Base-by-base conservation (phyloP, 306 rosid species). In the Quercus bicolor region DNA sequence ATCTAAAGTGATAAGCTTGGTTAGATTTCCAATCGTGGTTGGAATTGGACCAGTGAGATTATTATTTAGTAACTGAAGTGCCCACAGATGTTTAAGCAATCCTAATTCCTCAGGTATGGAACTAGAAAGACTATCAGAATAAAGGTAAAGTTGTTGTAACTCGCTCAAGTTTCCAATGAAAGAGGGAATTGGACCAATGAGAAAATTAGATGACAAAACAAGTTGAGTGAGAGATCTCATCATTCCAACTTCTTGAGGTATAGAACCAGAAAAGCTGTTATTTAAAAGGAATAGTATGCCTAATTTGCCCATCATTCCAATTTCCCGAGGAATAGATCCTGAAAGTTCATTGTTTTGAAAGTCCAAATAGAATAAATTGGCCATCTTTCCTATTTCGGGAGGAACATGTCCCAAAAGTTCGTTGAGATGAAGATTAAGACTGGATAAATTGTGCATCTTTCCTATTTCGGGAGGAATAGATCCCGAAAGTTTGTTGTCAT, bases 201-300 rank as follows among this genome's bases (percentile, higher is more conserved):
- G 24, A 0, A 2, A 24, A 72, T 79, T 79, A 13, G 0, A 0
- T 20, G 60, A 26, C 16, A 79, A 19, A 16, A 62, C 23, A 26
- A 79, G 68, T 48, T 3, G 3, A 4, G 33, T 40, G 0, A 79
- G 68, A 24, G 31, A 20, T 6, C 2, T 8, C 74, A 79, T 23
- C 29, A n/a, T 59, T 7, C 12, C 73, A 48, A 78, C 52, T 19
- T 78, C 73, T 24, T 14, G 2, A 0, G 73, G 74, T 0, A 81
- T 19, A 19, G 43, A 43, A 21, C 78, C 75, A 5, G 21, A 62
- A 37, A 81, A 19, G 0, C 13, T 9, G 6, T 61, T 61, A 0
- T 12, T 4, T 0, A 0, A 15, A 12, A 23, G 68, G 16, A 15
- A 19, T 13, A 61, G 5, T 1, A 0, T 0, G 18, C 0, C 1